These are phyloP conservation scores for Acidiella bohemica DNA, from an alignment of 495 filamentous ascomycete species.

Conservation along the genomic window DNA sequence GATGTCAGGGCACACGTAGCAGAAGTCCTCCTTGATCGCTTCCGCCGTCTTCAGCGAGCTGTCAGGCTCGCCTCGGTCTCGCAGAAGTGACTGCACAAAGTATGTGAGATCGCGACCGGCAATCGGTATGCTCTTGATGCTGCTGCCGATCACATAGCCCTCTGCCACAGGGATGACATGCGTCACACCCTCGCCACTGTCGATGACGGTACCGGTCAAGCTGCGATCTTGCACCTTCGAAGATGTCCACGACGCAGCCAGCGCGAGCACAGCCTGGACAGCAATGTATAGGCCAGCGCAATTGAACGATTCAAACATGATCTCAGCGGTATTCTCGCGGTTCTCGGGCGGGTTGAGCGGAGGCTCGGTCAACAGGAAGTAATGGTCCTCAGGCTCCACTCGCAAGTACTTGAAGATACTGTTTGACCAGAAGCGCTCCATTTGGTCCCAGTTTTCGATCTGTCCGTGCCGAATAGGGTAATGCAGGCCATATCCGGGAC, in stretches of 20 bases:
- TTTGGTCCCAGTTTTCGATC: slow-evolving; percentile 98
- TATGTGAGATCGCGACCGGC: slow-evolving; percentile 96
- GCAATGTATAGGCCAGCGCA: slow-evolving; percentile 98
- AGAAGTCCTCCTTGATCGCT: slow-evolving; percentile 94
- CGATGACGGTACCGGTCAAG: slow-evolving; percentile 94
- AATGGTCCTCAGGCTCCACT: slow-evolving; percentile 95
- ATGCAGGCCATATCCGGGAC: slow-evolving; percentile 88
- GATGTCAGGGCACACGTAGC: slow-evolving; percentile 95
- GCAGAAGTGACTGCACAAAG: slow-evolving; percentile 89
- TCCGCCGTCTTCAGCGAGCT: slow-evolving; percentile 95
- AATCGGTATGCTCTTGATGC: slow-evolving; percentile 97
- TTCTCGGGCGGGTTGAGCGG: slow-evolving; percentile 97
- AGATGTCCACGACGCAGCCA: slow-evolving; percentile 95
- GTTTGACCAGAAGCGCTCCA: slow-evolving; percentile 99
- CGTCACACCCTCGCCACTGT: slow-evolving; percentile 94
- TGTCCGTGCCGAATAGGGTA: slow-evolving; percentile 97
- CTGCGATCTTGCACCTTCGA: slow-evolving; percentile 94
- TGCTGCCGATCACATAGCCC: slow-evolving; percentile 96
- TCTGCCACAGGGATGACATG: slow-evolving; percentile 98
- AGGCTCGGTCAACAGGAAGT: slow-evolving; percentile 97
- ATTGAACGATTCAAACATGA: slow-evolving; percentile 99
- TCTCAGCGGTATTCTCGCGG: slow-evolving; percentile 96
- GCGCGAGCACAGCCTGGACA: slow-evolving; percentile 89
- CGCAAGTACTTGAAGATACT: slow-evolving; percentile 99
- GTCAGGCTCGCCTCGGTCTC: slow-evolving; percentile 92